phyloP scores from a whole-genome alignment of 192 early-diverging fungal genomes.

The Podila verticillata region DNA sequence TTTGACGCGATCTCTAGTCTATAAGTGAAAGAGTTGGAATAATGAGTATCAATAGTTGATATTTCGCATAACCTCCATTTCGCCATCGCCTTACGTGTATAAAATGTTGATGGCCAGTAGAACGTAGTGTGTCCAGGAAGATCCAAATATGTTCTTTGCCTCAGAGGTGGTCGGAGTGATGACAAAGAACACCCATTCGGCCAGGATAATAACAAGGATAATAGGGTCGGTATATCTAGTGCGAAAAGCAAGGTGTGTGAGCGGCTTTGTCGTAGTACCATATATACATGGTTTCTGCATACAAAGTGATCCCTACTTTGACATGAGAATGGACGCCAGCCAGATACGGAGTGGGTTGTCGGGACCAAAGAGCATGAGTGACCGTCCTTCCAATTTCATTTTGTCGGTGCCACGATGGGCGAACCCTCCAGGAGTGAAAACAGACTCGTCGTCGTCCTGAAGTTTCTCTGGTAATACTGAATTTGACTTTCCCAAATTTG shows the following conservation, averaged over 20 bases:
- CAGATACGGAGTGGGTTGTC: slow-evolving; percentile 32
- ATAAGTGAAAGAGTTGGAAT: neutral
- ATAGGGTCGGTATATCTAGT: slow-evolving; percentile 44
- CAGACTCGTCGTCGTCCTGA: slow-evolving; percentile 26
- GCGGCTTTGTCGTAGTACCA: neutral
- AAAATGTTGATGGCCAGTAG: slow-evolving; percentile 52
- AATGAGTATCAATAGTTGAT: neutral
- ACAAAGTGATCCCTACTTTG: slow-evolving; percentile 33
- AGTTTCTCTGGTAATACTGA: slow-evolving; percentile 16
- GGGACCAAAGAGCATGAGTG: slow-evolving; percentile 45
- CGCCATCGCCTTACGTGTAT: slow-evolving; percentile 44
- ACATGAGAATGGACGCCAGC: slow-evolving; percentile 50
- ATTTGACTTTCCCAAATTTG: slow-evolving; percentile 28
- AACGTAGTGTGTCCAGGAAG: slow-evolving; percentile 54
- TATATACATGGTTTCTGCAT: neutral
- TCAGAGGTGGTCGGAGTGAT: slow-evolving; percentile 38
- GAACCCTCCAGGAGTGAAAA: slow-evolving; percentile 40
- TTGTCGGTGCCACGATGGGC: slow-evolving; percentile 31
- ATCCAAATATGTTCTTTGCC: slow-evolving; percentile 53
- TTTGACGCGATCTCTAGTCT: neutral
- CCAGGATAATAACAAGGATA: slow-evolving; percentile 52
- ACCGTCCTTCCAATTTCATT: slow-evolving; percentile 52
- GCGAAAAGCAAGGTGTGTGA: neutral
- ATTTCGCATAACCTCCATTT: too few relatives aligned
- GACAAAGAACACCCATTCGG: slow-evolving; percentile 59